Conservation (phyloP, 2,329 filamentous ascomycete genomes). For the Leptosphaerulina australis region DNA sequence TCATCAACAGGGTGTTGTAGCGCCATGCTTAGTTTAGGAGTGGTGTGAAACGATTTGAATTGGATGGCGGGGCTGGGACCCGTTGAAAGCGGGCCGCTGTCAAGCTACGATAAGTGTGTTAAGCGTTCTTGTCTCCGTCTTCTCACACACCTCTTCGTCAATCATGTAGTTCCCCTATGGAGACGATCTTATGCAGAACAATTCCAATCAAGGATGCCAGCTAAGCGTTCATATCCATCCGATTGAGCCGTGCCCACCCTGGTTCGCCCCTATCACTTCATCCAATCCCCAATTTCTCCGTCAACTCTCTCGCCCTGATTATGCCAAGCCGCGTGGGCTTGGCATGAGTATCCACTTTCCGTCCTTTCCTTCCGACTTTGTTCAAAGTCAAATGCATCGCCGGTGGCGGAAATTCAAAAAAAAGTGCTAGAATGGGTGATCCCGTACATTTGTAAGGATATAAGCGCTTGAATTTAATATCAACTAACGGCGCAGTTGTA, state of each 20-base stretch:
- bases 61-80: conserved; percentile 7
- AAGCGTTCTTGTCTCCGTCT: neutral
- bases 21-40: conserved; percentile 18
- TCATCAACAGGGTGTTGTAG: conserved; percentile 23
- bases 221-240: neutral
- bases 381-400: conserved; percentile 18
- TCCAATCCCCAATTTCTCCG: conserved; percentile 39
- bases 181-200: neutral
- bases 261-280: conserved; percentile 1
- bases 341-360: conserved; percentile 9
- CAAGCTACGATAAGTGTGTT: conserved; percentile 6
- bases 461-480: conserved; percentile 25
- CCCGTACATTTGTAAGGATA: conserved; percentile 15
- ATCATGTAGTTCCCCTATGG: neutral
- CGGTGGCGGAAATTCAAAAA: conserved; percentile 25
- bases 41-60: conserved; percentile 14
- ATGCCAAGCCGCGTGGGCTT: conserved; percentile 7
- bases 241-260: neutral
- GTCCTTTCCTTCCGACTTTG: conserved; percentile 18
- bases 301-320: conserved; percentile 3
- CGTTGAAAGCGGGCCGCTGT: conserved; percentile 4
- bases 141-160: neutral
- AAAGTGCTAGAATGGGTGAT: conserved; percentile 13
- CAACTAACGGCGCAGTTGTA: conserved; percentile 9
- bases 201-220: neutral